Percentiles rank a stretch among this genome's conserved stretches.
Evolutionary conservation across 2,329 filamentous ascomycete genomes (phyloP).

Genomic region (Aspergillus cejpii): DNA sequence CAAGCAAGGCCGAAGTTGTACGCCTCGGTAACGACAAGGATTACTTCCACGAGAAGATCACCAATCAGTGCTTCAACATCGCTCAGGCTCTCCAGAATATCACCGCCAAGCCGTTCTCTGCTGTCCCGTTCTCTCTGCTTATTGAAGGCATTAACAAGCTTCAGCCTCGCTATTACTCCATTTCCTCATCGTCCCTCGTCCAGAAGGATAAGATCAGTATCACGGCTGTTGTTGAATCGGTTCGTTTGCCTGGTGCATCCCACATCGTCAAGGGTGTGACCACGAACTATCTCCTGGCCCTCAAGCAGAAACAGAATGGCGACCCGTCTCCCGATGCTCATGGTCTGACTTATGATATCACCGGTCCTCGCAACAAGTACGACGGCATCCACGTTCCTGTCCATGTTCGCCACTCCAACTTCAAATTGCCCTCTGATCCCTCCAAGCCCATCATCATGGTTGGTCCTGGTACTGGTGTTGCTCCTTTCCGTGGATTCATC

Average conservation of each 20-base stretch:
- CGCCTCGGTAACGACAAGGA: constrained; percentile 90
- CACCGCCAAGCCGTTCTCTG: constrained; percentile 68
- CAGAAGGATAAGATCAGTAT: constrained; percentile 94
- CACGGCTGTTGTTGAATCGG: constrained; percentile 86
- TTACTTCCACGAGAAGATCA: constrained; percentile 83
- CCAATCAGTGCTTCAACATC: constrained; percentile 78
- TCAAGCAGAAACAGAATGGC: constrained; percentile 95
- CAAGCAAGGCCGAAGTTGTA: constrained; percentile 77
- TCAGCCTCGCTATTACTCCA: constrained; percentile 97
- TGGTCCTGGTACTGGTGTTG: constrained; percentile 91
- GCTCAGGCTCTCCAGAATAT: constrained; percentile 72
- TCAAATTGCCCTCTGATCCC: constrained; percentile 95
- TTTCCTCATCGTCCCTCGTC: constrained; percentile 90
- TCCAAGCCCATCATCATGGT: constrained; percentile 93
- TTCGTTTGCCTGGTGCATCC: constrained; percentile 66
- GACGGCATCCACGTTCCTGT: constrained; percentile 91
- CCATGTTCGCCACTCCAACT: constrained; percentile 95
- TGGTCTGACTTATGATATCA: constrained; percentile 78
- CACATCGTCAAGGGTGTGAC: constrained; percentile 87
- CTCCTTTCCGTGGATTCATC: constrained; percentile 90
- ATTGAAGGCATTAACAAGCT: constrained; percentile 92
- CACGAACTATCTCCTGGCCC: constrained; percentile 89
- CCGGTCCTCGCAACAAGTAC: constrained; percentile 91
- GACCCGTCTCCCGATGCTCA: constrained; percentile 74
- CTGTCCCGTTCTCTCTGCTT: constrained; percentile 86